phyloP scores from a whole-genome alignment of 257 asterid genomes.

The Solanum sparsipilum region DNA sequence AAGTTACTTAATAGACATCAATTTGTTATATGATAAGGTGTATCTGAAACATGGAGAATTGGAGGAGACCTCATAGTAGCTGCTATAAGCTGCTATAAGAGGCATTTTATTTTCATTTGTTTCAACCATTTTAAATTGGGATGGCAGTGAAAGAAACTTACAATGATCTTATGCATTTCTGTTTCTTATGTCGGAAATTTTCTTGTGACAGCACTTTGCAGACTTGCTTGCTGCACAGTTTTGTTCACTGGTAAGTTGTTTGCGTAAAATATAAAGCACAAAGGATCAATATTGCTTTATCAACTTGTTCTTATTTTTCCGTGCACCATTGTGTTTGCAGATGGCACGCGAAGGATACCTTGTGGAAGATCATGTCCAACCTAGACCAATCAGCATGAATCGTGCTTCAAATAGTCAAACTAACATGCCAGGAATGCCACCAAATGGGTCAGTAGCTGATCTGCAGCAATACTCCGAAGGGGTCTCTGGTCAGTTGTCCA shows the following conservation, averaged over 20 bases:
- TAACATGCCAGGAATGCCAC: constrained; percentile 33
- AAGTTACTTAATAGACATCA: neutral
- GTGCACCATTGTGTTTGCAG: constrained; percentile 25
- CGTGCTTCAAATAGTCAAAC: constrained; percentile 29
- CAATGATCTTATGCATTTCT: constrained; percentile 8
- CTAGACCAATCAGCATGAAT: constrained; percentile 38
- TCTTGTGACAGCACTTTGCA: constrained; percentile 70
- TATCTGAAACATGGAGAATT: neutral
- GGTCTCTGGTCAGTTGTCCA: constrained; percentile 37
- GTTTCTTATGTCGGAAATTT: constrained; percentile 1
- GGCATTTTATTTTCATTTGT: neutral
- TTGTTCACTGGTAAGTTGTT: constrained; percentile 53
- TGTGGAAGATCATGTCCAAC: constrained; percentile 62
- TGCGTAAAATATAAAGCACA: neutral
- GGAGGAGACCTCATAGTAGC: neutral
- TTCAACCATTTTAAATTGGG: neutral
- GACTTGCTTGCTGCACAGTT: constrained; percentile 87
- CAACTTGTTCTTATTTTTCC: neutral
- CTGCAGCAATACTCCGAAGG: constrained; percentile 62
- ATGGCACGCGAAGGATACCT: constrained; percentile 72
- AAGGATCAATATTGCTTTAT: neutral
- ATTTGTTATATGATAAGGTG: neutral
- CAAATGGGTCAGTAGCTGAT: constrained; percentile 34
- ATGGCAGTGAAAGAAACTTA: neutral
- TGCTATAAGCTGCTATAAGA: neutral